Percentiles rank a stretch among this genome's conserved stretches.
Evolutionary conservation across 2,329 filamentous ascomycete genomes (phyloP).

Genomic region (Paecilomyces niveus): DNA sequence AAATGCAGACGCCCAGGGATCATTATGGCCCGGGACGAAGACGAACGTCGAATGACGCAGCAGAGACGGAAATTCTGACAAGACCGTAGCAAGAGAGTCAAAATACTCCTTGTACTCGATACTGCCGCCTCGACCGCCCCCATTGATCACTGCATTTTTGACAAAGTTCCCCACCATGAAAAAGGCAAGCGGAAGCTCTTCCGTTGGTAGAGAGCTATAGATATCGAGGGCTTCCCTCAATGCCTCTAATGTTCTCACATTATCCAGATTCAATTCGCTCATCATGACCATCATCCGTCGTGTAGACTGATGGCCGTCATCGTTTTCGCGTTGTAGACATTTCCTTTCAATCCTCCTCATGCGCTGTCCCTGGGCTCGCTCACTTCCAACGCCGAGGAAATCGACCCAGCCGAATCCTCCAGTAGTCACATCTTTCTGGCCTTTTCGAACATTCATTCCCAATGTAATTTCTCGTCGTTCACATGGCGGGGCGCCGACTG

Average conservation of each 20-base stretch:
- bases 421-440: constrained; percentile 43
- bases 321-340: constrained; percentile 43
- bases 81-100: constrained; percentile 72
- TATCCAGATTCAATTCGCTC: constrained; percentile 80
- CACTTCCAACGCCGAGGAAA: constrained; percentile 85
- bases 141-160: constrained; percentile 51
- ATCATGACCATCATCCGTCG: constrained; percentile 62
- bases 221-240: constrained; percentile 68
- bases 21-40: constrained; percentile 93
- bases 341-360: constrained; percentile 76
- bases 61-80: constrained; percentile 76
- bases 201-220: constrained; percentile 61
- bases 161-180: constrained; percentile 81
- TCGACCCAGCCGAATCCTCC: constrained; percentile 96
- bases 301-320: constrained; percentile 22
- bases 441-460: constrained; percentile 53
- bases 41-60: constrained; percentile 76
- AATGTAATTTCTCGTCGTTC: constrained; percentile 76
- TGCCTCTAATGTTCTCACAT: constrained; percentile 72
- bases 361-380: constrained; percentile 70
- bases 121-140: constrained; percentile 67
- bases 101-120: constrained; percentile 98
- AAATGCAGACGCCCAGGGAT: constrained; percentile 91
- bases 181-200: constrained; percentile 67
- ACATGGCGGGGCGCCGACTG: constrained; percentile 83